Conservation (phyloP, 129 eudicot species). For the Pittosporum tobira region DNA sequence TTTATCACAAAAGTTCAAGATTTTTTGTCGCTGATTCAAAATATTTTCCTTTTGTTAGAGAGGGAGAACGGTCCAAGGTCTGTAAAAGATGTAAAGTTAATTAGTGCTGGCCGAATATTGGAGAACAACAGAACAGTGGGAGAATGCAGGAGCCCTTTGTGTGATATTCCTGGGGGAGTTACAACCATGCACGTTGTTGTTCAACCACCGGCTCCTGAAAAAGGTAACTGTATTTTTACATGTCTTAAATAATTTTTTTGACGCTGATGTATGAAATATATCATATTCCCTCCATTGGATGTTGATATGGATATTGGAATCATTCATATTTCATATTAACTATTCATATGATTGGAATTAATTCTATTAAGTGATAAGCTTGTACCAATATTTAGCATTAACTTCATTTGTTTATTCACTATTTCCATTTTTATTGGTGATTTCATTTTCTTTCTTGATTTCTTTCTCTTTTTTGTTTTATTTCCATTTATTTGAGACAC, state of each 20-base stretch:
- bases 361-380: no score
- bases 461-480: not conserved
- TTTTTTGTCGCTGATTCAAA: not conserved
- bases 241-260: not conserved
- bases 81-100: slow-evolving; percentile 68
- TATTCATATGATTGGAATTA: not conserved
- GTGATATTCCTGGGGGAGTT: slow-evolving; percentile 78
- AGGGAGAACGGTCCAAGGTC: slow-evolving; percentile 74
- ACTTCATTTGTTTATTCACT: not conserved
- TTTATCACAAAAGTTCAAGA: not conserved
- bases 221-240: slow-evolving; percentile 27
- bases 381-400: no score
- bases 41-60: slow-evolving; percentile 31
- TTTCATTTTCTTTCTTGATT: not conserved
- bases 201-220: slow-evolving; percentile 62
- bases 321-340: no score
- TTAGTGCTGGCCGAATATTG: slow-evolving; percentile 77
- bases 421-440: no score
- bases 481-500: not conserved
- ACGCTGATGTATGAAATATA: slow-evolving; percentile 4
- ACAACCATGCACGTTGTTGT: slow-evolving; percentile 87
- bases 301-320: no score
- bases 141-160: slow-evolving; percentile 65
- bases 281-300: no score
- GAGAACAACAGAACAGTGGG: slow-evolving; percentile 78